Base-by-base conservation (phyloP, 331 rosid genomes). In the Rhamnella rubrinervis region DNA sequence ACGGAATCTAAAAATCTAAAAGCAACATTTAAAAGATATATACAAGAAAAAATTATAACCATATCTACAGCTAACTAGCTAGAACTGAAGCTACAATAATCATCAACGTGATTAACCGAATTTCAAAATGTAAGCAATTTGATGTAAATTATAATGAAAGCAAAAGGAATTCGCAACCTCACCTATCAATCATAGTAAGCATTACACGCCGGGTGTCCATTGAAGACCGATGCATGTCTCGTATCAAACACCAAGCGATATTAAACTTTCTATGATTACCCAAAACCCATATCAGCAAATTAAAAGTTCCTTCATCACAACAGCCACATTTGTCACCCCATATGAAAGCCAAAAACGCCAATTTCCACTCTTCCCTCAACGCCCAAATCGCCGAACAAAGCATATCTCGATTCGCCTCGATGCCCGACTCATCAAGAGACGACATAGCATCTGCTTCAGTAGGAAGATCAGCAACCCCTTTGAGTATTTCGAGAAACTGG, bases 121-220 rank as follows among this genome's bases (percentile, higher is more conserved):
- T 62, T 72, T 52, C 8, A 20, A 19, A 58, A 13, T 40, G 44
- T 17, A 40, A 53, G 31, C 35, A 4, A 49, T 26, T 3, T 39
- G 55, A 14, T 63, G 38, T 58, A 14, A 20, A 61, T 58, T 28
- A 38, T 5, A 35, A 35, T 47, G 67, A 31, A 62, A 28, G 9
- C n/a, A 7, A 19, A 59, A 71, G n/a, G 66, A 18, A 39, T 38
- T 60, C 56, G 35, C 18, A 75, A 37, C 35, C 61, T 67, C 19
- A 93, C 96, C 97, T 85, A 64, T 93, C 98, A 81, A 93, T 87
- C 92, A 93, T 90, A 35, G 80, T 71, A 68, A 88, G 86, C 97
- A 90, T 84, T 21, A 95, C 92, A 46, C 74, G 82, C 44, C 85
- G 79, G 1, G 95, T 81, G 75, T 85, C 77, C 68, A 88, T 59